A percentile compares a stretch with the other conserved stretches of the same genome.
phyloP scores from a whole-genome alignment of 73 alveolate species.

The Stentor coeruleus region DNA sequence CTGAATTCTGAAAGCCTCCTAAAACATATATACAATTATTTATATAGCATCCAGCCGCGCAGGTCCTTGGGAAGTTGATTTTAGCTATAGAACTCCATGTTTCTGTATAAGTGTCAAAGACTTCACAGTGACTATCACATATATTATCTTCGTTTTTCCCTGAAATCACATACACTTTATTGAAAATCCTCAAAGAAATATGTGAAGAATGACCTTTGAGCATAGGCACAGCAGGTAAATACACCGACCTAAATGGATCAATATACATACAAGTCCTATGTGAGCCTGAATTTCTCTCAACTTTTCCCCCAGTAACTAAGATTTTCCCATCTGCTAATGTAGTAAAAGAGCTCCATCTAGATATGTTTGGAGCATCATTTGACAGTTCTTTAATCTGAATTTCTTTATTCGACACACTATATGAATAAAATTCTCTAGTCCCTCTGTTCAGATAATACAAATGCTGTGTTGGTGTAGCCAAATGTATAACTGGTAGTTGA shows the following conservation, averaged over 20 bases:
- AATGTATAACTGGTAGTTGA: neutral
- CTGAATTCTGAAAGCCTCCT: constrained; percentile 23
- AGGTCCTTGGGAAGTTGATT: neutral
- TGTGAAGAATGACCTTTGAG: constrained; percentile 22
- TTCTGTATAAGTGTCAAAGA: neutral
- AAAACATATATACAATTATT: constrained; percentile 3
- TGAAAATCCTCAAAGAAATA: neutral
- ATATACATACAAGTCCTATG: neutral
- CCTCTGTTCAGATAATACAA: constrained; percentile 2
- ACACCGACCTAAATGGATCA: neutral
- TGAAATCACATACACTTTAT: constrained; percentile 8
- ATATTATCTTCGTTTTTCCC: constrained; percentile 7
- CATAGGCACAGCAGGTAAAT: neutral
- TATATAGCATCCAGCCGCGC: constrained; percentile 11
- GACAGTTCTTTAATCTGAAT: neutral
- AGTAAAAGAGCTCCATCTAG: neutral
- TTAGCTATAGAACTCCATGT: neutral
- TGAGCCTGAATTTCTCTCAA: neutral
- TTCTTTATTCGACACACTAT: neutral
- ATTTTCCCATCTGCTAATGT: neutral
- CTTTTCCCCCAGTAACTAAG: constrained; percentile 20
- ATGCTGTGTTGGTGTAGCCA: neutral
- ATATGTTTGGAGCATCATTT: neutral
- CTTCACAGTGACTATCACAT: neutral
- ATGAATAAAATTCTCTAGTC: neutral